Conservation (phyloP, 1,139 yeast genomes). For the Geotrichum bryndzae region DNA sequence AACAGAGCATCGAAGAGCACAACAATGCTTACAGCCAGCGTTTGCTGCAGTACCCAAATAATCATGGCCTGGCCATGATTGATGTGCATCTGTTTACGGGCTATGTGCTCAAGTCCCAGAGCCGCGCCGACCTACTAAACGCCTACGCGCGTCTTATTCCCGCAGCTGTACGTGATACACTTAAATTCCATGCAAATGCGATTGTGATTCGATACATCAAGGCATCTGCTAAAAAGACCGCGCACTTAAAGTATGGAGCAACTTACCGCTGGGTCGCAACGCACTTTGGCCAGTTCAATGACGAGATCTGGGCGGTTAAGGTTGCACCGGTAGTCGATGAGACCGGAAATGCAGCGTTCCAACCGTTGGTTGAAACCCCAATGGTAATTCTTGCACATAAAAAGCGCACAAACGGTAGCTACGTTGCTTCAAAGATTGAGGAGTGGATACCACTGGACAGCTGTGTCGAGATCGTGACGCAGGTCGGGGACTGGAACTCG, state of each 20-base stretch:
- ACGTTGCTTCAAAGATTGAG: conserved; percentile 15
- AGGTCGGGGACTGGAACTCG: conserved; percentile 17
- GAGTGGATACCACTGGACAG: conserved; percentile 18
- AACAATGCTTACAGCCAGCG: conserved; percentile 24
- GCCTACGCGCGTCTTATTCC: conserved; percentile 1
- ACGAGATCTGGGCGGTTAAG: conserved; percentile 27
- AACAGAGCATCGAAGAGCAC: conserved; percentile 31
- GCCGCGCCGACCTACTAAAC: conserved; percentile 9
- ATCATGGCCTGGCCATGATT: background rate
- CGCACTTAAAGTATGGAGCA: conserved; percentile 4
- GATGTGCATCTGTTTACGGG: conserved; percentile 14
- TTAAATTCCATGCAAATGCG: conserved; percentile 15
- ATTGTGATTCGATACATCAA: conserved; percentile 10
- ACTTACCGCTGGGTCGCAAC: conserved; percentile 27
- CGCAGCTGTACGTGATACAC: background rate
- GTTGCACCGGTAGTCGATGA: conserved; percentile 23
- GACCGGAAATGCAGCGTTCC: background rate
- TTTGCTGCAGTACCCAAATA: background rate
- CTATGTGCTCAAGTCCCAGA: conserved; percentile 8
- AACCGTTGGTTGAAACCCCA: conserved; percentile 12
- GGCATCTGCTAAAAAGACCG: conserved; percentile 3
- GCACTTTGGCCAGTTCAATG: conserved; percentile 26
- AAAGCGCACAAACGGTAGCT: conserved; percentile 17
- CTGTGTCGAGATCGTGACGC: conserved; percentile 2
- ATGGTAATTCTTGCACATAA: conserved; percentile 18